Evolutionary conservation across 2,329 filamentous ascomycete species (phyloP), one percentile per base, ranked within the genome.

Genomic region (Phialophora chinensis): DNA sequence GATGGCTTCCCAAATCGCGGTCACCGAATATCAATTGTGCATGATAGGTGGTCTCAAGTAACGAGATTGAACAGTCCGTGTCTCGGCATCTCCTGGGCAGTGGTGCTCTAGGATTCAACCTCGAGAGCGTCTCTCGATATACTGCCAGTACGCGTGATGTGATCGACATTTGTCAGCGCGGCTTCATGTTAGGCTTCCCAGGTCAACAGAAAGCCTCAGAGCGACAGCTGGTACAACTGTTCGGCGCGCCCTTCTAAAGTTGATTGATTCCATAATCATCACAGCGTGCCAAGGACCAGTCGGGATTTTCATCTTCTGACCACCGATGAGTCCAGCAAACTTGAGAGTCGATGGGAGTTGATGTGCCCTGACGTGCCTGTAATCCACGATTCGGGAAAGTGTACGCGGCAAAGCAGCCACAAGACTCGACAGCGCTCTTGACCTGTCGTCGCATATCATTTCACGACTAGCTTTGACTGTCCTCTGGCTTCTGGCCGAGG

Each of bases 401-500:
- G 12, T 17, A 42, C 35, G 14, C 35, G 35, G 14, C 14, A 42
- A 6, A 42, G 14, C 14, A 42, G 14, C 35, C 35, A 17, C 4
- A 42, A 42, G 35, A 17, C 4, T 17, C 4, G 35, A 42, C 14
- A 17, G 35, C 14, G 35, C 12, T 38, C 12, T 14, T 6, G 5
- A 17, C 12, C 12, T 17, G 35, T 42, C 12, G 14, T 42, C 12
- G 35, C 35, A 42, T 42, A 17, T 42, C 35, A 10, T 17, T 42
- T 3, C 35, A 17, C 8, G 14, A 42, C 14, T 42, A 42, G 35
- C 14, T 42, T 17, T 17, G 12, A 7, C 8, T 17, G 35, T 27
- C 56, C 7, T n/a, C 38, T 2, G 56, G 42, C 14, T 59, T 59
- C 42, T 59, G 56, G 14, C 38, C 56, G 1, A 59, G 56, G 17